A percentile compares a stretch with the other conserved stretches of the same genome.
Evolutionary conservation across 306 rosid genomes (phyloP).

Genomic region (Prinsepia uniflora): DNA sequence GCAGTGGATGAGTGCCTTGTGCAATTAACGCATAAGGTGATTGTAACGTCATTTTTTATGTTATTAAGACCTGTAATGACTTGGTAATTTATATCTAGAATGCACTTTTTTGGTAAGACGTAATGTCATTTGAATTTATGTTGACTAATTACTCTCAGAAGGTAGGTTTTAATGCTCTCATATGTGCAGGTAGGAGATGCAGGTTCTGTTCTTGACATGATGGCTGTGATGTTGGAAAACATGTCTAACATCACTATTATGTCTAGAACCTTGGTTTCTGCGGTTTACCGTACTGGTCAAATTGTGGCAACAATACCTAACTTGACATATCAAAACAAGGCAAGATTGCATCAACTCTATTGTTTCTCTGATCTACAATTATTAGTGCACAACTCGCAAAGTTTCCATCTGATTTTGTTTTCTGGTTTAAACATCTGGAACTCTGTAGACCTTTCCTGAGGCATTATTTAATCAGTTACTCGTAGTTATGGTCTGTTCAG

Average conservation of each 20-base stretch:
- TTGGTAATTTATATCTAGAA: neutral
- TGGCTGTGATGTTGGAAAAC: constrained; percentile 33
- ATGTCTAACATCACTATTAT: constrained; percentile 21
- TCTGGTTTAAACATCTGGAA: neutral
- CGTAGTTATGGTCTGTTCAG: constrained; percentile 27
- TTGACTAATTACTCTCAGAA: neutral
- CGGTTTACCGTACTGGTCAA: constrained; percentile 45
- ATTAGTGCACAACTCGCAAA: neutral
- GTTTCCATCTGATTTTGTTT: neutral
- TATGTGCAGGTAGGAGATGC: constrained; percentile 25
- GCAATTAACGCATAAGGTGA: constrained; percentile 29
- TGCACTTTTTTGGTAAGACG: neutral
- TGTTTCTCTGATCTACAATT: neutral
- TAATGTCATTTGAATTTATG: neutral
- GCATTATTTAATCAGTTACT: constrained; percentile 40
- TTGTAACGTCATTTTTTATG: neutral
- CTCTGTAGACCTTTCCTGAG: constrained; percentile 42
- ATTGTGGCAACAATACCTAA: constrained; percentile 40
- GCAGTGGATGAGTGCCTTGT: constrained; percentile 30
- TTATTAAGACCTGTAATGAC: neutral
- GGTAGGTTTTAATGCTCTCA: neutral
- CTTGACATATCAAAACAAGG: constrained; percentile 41
- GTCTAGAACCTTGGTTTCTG: constrained; percentile 35
- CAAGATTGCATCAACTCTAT: constrained; percentile 22
- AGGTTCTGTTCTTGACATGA: constrained; percentile 31